Evolutionary conservation across 805 yeast genomes (phyloP).

Genomic region (Maudiozyma bulderi): DNA sequence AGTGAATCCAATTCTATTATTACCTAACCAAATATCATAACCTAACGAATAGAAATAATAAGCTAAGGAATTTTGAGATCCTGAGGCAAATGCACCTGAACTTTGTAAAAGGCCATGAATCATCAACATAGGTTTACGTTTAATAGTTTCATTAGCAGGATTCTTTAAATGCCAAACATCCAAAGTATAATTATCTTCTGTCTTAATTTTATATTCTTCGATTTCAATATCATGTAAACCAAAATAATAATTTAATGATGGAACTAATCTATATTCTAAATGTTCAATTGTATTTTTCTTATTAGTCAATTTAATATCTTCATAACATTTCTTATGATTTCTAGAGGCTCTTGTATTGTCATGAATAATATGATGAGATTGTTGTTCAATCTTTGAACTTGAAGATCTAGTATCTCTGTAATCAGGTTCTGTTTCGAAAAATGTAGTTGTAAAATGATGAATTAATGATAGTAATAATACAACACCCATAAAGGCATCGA

Average conservation of each 20-base stretch:
- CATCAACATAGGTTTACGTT: conserved; percentile 55
- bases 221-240: conserved; percentile 50
- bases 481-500: conserved; percentile 3
- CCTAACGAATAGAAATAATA: conserved; percentile 44
- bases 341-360: neutral
- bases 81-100: conserved; percentile 72
- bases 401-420: conserved; percentile 6
- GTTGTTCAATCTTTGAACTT: neutral
- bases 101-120: conserved; percentile 86
- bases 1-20: conserved; percentile 78
- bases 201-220: conserved; percentile 48
- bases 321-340: neutral
- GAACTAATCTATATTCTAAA: conserved; percentile 30
- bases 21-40: conserved; percentile 86
- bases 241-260: conserved; percentile 62
- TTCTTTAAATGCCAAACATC: conserved; percentile 41
- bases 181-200: conserved; percentile 74
- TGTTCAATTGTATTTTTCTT: conserved; percentile 2
- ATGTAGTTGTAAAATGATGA: conserved; percentile 2
- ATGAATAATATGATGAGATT: neutral
- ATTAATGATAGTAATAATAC: conserved; percentile 1
- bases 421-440: conserved; percentile 4
- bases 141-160: conserved; percentile 6
- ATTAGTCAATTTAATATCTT: neutral
- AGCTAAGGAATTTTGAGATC: conserved; percentile 72